A percentile compares a stretch with the other conserved stretches of the same genome.
Conservation (phyloP, 2,329 filamentous ascomycete species). For the Sporothrix pallida region DNA sequence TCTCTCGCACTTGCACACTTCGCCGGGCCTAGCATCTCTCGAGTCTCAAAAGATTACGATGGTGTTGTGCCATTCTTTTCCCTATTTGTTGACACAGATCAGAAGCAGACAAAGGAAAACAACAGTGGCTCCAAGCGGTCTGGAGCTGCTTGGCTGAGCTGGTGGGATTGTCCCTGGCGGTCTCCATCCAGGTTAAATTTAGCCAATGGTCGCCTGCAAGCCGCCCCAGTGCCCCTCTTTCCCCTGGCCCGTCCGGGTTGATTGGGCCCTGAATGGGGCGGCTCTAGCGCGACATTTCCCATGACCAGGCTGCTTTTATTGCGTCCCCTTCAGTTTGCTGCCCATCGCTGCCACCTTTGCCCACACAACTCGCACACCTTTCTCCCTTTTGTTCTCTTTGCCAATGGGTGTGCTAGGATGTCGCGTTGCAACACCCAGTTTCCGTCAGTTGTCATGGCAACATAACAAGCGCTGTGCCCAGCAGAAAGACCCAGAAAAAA, state of each 20-base stretch:
- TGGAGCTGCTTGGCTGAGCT: conserved; percentile 7
- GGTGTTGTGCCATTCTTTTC: not conserved
- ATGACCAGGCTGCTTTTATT: not conserved
- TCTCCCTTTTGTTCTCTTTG: too few species aligned
- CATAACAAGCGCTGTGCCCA: not conserved
- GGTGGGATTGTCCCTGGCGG: conserved; percentile 11
- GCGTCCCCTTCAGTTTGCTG: not conserved
- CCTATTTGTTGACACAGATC: conserved; percentile 19
- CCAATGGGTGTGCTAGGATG: not conserved
- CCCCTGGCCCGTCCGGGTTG: conserved; percentile 24
- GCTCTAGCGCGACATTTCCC: conserved; percentile 19
- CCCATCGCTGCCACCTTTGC: not conserved
- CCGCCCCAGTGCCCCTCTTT: conserved; percentile 19
- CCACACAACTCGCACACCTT: conserved; percentile 8
- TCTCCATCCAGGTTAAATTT: conserved; percentile 16
- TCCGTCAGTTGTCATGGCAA: conserved; percentile 32
- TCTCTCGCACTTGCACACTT: not conserved
- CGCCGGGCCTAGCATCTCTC: not conserved
- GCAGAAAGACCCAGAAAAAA: conserved; percentile 18
- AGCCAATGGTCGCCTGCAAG: conserved; percentile 16
- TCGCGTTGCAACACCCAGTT: conserved; percentile 23
- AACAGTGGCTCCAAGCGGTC: not conserved
- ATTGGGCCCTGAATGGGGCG: conserved; percentile 24
- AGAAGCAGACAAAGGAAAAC: conserved; percentile 1
- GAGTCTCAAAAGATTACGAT: not conserved